Evolutionary conservation across 345 rosid genomes (phyloP).

Genomic region (Citrus unshiu): DNA sequence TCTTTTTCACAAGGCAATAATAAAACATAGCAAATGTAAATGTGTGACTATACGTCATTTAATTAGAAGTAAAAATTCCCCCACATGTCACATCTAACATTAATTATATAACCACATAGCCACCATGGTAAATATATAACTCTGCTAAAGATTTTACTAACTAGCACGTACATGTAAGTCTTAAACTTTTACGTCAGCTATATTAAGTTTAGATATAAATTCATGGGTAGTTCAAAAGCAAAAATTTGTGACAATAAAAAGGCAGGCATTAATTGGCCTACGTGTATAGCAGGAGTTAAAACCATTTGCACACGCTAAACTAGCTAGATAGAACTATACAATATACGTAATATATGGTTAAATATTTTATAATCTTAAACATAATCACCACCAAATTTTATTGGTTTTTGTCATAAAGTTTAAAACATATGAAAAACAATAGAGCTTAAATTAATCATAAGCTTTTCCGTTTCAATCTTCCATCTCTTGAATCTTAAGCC

Average conservation of each 20-base stretch:
- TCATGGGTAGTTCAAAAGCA: too few species aligned
- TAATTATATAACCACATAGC: background rate
- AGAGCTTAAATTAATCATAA: background rate
- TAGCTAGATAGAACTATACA: background rate
- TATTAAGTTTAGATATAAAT: too few species aligned
- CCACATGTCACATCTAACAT: background rate
- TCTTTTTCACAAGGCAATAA: too few species aligned
- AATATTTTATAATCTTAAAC: background rate
- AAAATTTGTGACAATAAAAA: too few species aligned
- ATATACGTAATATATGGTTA: background rate
- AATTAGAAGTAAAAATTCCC: background rate
- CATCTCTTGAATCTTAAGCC: background rate
- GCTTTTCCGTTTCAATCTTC: background rate
- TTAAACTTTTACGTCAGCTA: too few species aligned
- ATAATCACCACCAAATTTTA: background rate
- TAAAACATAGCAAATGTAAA: background rate
- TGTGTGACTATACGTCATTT: background rate
- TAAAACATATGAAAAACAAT: conserved; percentile 9
- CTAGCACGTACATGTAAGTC: too few species aligned
- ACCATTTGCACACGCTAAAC: background rate
- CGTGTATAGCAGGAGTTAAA: background rate
- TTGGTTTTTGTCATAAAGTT: background rate
- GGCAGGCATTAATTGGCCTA: too few species aligned
- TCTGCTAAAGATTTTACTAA: too few species aligned
- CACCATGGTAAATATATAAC: background rate